These are phyloP conservation scores for Castanea crenata DNA, from an alignment of 306 rosid genomes.

Conservation along the genomic window DNA sequence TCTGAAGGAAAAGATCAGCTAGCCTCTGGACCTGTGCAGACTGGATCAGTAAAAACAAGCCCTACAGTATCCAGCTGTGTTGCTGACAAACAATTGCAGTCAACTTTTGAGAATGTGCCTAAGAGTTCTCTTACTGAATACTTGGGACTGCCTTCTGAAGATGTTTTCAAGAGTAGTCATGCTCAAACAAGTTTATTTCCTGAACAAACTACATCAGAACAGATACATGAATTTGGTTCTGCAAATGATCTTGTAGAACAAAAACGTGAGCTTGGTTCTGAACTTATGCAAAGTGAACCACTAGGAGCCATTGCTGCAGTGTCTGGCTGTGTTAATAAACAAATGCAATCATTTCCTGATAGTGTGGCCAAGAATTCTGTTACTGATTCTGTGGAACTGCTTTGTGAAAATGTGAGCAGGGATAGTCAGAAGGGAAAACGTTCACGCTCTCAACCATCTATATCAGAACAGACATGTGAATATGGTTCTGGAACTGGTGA, in stretches of 20 bases:
- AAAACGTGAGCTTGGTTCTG: neutral
- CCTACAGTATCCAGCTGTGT: neutral
- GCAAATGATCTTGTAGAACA: neutral
- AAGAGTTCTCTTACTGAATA: neutral
- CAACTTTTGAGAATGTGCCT: neutral
- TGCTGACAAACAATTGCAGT: neutral
- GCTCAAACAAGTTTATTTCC: neutral
- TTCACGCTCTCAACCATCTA: slow-evolving; percentile 11
- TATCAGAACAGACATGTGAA: slow-evolving; percentile 11
- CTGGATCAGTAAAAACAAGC: neutral
- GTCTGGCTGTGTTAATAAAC: slow-evolving; percentile 12
- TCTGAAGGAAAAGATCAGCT: neutral
- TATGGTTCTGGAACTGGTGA: slow-evolving; percentile 4
- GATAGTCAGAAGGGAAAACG: neutral
- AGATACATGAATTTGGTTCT: neutral
- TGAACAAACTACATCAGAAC: neutral
- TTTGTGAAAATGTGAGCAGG: slow-evolving; percentile 4
- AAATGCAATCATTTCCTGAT: slow-evolving; percentile 23
- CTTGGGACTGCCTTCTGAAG: slow-evolving; percentile 2
- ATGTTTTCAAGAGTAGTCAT: neutral
- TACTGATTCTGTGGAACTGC: slow-evolving; percentile 7
- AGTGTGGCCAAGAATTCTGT: slow-evolving; percentile 15
- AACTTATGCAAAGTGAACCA: slow-evolving; percentile 3
- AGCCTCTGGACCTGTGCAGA: neutral
- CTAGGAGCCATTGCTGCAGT: slow-evolving; percentile 9